Evolutionary conservation across 495 filamentous ascomycete genomes (phyloP), one percentile per base, ranked within the genome.

Genomic region (Diplogelasinospora grovesii): DNA sequence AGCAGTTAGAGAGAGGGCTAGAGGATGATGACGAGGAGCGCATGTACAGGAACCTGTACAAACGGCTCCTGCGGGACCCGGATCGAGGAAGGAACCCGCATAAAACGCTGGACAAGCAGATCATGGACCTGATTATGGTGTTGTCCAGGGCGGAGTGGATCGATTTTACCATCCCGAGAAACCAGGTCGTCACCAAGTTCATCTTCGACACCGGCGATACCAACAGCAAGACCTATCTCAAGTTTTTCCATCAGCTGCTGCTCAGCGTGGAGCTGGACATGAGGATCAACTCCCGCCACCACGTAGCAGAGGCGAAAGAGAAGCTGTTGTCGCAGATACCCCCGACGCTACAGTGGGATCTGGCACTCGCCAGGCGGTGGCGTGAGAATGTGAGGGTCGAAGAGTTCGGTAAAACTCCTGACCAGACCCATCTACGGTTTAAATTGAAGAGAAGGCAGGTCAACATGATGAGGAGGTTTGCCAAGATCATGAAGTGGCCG

Each of bases 201-300:
- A 75, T 83, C 26, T 67, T 71, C 30, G 71, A 74, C 45, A 63
- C 64, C 21, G 61, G 24, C 28, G 58, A 47, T 1, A 43, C 36
- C 26, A 63, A 60, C 39, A 43, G 52, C 14, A 50, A 60, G 14
- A 60, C 60, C 29, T 70, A 69, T 46, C 68, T 68, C 28, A 75
- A 74, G 30, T 85, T 86, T 65, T 86, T 82, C 57, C 81, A 84
- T 60, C 82, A 85, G 57, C 60, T 86, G 19, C 64, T 86, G 8
- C 66, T 86, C 29, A 78, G 79, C 43, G 66, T 81, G 36, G 82
- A 85, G 56, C 63, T 86, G 4, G 75, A 83, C 45, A 54, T 77
- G 26, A 73, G 82, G 14, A 76, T 82, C 36, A 69, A 76, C 44
- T 75, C 69, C 7, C 57, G 59, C 4, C 57, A 68, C 22, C 74